Percentiles rank a stretch among this genome's conserved stretches.
These are phyloP conservation scores for Gossypium schwendimanii DNA, from an alignment of 441 rosid genomes.

Conservation along the genomic window DNA sequence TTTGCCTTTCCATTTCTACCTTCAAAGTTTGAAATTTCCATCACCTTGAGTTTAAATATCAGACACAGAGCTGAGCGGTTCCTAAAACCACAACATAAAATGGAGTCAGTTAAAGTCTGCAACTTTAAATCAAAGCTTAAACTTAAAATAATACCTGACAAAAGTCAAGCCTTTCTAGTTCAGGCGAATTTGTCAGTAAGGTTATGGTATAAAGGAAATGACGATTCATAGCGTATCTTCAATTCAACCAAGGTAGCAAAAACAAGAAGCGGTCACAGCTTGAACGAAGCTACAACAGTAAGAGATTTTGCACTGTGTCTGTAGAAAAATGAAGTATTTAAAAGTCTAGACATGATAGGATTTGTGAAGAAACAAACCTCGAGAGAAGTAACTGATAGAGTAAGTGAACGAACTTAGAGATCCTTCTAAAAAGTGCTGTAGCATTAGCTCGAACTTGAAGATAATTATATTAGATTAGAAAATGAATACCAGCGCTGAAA, in stretches of 20 bases:
- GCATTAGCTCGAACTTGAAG: neutral
- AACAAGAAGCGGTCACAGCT: neutral
- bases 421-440: neutral
- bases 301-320: neutral
- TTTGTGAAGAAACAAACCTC: neutral
- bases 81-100: neutral
- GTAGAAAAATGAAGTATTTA: too few relatives aligned
- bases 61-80: neutral
- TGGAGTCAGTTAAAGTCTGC: neutral
- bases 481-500: too few relatives aligned
- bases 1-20: neutral
- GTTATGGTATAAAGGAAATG: neutral
- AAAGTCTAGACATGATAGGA: neutral
- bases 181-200: neutral
- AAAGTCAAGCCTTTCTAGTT: neutral
- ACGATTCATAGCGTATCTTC: neutral
- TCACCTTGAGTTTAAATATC: neutral
- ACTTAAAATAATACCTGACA: neutral
- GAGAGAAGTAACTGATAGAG: neutral
- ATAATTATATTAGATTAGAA: too few relatives aligned
- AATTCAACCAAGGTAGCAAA: neutral
- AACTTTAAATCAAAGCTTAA: neutral
- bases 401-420: neutral
- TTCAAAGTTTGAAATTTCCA: neutral
- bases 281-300: neutral